phyloP scores from a whole-genome alignment of 2,329 filamentous ascomycete genomes.

The Claviceps sp. region DNA sequence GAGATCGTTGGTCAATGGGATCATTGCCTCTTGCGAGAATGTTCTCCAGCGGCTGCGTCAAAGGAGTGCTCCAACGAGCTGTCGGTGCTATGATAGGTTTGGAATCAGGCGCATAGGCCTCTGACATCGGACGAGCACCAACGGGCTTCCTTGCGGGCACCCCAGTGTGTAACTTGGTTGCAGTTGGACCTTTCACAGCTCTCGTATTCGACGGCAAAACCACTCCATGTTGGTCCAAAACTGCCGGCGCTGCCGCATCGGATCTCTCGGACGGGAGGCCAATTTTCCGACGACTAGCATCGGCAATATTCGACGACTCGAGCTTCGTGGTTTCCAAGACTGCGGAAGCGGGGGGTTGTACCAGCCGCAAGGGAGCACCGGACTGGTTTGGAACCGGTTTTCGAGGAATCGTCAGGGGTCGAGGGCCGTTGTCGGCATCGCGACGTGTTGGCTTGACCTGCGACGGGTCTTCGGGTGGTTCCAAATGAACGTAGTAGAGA shows the following conservation, averaged over 20 bases:
- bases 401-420: slow-evolving; percentile 32
- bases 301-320: background rate
- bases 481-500: slow-evolving; percentile 80
- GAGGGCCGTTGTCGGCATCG: slow-evolving; percentile 23
- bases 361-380: slow-evolving; percentile 12
- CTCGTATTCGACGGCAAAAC: background rate
- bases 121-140: slow-evolving; percentile 12
- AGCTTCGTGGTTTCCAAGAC: background rate
- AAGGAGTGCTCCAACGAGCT: background rate
- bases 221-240: background rate
- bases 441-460: slow-evolving; percentile 13
- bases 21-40: background rate
- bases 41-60: background rate
- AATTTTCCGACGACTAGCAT: background rate
- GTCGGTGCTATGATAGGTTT: background rate
- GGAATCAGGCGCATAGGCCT: background rate
- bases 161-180: slow-evolving; percentile 7
- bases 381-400: slow-evolving; percentile 34
- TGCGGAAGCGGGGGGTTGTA: background rate
- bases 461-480: slow-evolving; percentile 35
- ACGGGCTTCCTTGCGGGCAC: slow-evolving; percentile 16
- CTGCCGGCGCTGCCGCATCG: background rate
- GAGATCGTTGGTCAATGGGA: background rate
- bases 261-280: background rate
- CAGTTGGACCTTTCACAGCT: slow-evolving; percentile 2